Evolutionary conservation across 805 yeast species (phyloP).

Genomic region (Lachancea nothofagi): DNA sequence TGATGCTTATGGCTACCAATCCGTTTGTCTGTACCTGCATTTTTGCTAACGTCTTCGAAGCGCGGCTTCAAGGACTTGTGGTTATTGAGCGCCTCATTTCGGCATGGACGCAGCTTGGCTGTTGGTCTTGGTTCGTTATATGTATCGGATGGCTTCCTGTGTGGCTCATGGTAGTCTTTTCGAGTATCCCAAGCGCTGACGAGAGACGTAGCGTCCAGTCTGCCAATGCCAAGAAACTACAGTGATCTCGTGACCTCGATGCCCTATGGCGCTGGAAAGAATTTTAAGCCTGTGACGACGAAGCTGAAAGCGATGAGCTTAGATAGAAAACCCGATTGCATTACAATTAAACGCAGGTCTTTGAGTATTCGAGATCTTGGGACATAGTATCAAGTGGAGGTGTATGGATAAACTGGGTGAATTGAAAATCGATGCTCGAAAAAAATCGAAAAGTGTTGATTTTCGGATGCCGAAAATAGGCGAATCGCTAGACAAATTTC

Average conservation of each 20-base stretch:
- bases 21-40: constrained; percentile 43
- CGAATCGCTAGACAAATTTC: constrained; percentile 2
- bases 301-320: neutral
- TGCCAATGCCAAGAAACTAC: constrained; percentile 1
- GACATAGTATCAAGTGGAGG: neutral
- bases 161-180: constrained; percentile 51
- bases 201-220: neutral
- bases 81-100: constrained; percentile 49
- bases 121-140: constrained; percentile 82
- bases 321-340: too few relatives aligned
- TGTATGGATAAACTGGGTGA: constrained; percentile 14
- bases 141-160: constrained; percentile 76
- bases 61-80: constrained; percentile 33
- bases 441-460: constrained; percentile 13
- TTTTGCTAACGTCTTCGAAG: constrained; percentile 30
- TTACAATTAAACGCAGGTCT: too few relatives aligned
- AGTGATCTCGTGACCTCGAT: constrained; percentile 5
- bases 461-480: constrained; percentile 9
- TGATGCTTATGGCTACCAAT: constrained; percentile 42
- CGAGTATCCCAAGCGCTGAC: constrained; percentile 12
- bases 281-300: constrained; percentile 1
- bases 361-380: too few relatives aligned
- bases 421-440: constrained; percentile 8
- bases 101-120: constrained; percentile 63
- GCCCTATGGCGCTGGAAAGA: neutral